Evolutionary conservation across 2,329 filamentous ascomycete genomes (phyloP), one percentile per base, ranked within the genome.

Genomic region (Rutstroemia sp.): DNA sequence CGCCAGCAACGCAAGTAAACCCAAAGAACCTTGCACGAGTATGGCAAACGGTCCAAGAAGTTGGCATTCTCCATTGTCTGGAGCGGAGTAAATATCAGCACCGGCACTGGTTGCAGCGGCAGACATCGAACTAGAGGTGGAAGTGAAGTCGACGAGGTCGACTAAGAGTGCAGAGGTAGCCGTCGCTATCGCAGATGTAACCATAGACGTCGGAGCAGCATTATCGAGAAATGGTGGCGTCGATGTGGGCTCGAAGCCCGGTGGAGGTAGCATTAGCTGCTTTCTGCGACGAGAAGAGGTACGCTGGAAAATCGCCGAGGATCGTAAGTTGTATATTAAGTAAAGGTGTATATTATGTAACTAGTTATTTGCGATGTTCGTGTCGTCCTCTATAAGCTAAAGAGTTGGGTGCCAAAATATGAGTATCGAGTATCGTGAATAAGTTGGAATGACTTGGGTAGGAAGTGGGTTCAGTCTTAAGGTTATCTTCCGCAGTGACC

Each of bases 1-100:
- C 1, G 91, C 89, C 54, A 92, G 76, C 52, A 97, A 75, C 8
- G 94, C 94, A 56, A 96, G 76, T 17, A 79, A 82, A 17, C 94
- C 94, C 17, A 99, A 82, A 1, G 90, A 89, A 45, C 83, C 87
- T 75, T 99, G 94, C 5, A 99, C 87, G 36, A 99, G 68, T 55
- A 99, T 80, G 12, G 94, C 92, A 70, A 97, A 99, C 4, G 92
- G 82, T 0, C 94, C 94, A 2, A 99, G 79, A 9, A 99, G 79
- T 62, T 86, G 81, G 71, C 94, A 99, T 73, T 96, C 89, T 64
- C 87, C 89, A 51, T 79, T 80, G 34, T 55, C 53, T 14, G 81
- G 57, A 49, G 58, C 51, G 8, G 55, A 44, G 12, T 58, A 50
- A 3, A 46, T 39, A 25, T 36, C 16, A 16, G 16, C 38, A 36